Evolutionary conservation across 1,139 yeast genomes (phyloP).

Genomic region (Scheffersomyces cryptocercus): DNA sequence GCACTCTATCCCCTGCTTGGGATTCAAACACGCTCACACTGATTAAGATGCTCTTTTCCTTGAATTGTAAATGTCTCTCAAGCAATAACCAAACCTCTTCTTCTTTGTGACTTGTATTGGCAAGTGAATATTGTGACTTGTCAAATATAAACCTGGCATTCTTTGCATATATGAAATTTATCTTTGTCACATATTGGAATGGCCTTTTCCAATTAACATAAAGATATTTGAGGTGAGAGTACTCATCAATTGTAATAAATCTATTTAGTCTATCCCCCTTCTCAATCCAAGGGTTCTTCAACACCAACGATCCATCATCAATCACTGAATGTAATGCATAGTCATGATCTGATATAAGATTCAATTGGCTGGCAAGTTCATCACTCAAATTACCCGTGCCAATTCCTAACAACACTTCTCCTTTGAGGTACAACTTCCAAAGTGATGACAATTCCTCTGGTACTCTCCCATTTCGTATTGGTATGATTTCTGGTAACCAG

Average conservation of each 20-base stretch:
- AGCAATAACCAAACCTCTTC: conserved; percentile 54
- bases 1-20: conserved; percentile 30
- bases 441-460: conserved; percentile 24
- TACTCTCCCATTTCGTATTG: conserved; percentile 26
- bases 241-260: conserved; percentile 25
- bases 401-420: conserved; percentile 53
- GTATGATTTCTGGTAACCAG: conserved; percentile 70
- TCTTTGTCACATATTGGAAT: conserved; percentile 26
- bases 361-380: conserved; percentile 34
- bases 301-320: conserved; percentile 19
- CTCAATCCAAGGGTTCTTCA: conserved; percentile 60
- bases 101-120: conserved; percentile 27
- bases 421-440: conserved; percentile 34
- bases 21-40: conserved; percentile 33
- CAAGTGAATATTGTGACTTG: conserved; percentile 51
- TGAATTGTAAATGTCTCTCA: conserved; percentile 35
- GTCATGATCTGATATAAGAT: conserved; percentile 66
- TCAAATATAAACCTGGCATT: conserved; percentile 22
- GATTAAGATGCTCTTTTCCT: conserved; percentile 19
- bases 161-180: conserved; percentile 36
- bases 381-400: conserved; percentile 62
- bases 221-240: conserved; percentile 52
- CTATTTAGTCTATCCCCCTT: conserved; percentile 15
- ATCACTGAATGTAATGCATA: conserved; percentile 46
- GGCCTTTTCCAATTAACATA: conserved; percentile 70